phyloP scores from a whole-genome alignment of 139 green algal species.

The Nannochloris sp. region DNA sequence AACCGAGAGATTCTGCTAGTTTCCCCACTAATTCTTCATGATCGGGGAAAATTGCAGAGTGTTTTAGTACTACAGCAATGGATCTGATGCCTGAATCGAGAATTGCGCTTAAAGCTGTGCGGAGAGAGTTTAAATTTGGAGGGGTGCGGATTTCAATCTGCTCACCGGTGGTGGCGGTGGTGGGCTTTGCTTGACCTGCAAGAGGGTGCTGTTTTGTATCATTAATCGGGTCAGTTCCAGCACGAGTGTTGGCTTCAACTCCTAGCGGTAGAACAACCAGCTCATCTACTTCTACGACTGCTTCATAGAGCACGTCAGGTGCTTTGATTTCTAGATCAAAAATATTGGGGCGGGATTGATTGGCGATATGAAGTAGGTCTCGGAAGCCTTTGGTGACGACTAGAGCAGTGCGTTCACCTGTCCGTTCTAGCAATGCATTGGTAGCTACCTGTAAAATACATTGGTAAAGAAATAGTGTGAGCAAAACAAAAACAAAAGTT shows the following conservation, averaged over 20 bases:
- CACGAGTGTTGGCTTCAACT: conserved; percentile 13
- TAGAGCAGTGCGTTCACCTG: conserved; percentile 71
- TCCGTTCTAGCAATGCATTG: conserved; percentile 90
- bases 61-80: conserved; percentile 90
- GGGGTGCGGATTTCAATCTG: conserved; percentile 49
- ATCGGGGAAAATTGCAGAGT: conserved; percentile 77
- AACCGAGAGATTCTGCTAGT: conserved; percentile 60
- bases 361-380: conserved; percentile 93
- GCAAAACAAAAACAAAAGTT: not conserved
- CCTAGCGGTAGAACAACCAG: conserved; percentile 70
- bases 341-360: conserved; percentile 80
- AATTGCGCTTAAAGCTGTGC: conserved; percentile 40
- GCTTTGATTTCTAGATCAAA: conserved; percentile 79
- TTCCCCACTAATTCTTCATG: conserved; percentile 23
- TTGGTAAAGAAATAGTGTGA: conserved; percentile 11
- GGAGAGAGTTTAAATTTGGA: conserved; percentile 52
- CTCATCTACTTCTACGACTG: conserved; percentile 87
- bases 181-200: not conserved
- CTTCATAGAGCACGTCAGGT: conserved; percentile 61
- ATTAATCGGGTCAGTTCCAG: not conserved
- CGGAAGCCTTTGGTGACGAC: conserved; percentile 79
- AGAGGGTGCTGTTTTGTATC: not conserved
- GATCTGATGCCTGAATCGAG: conserved; percentile 64
- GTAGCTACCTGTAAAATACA: conserved; percentile 71
- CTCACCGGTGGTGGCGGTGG: conserved; percentile 66